Percentiles rank a stretch among this genome's conserved stretches.
phyloP scores from a whole-genome alignment of 2,329 filamentous ascomycete species.

The Saccharata proteae region DNA sequence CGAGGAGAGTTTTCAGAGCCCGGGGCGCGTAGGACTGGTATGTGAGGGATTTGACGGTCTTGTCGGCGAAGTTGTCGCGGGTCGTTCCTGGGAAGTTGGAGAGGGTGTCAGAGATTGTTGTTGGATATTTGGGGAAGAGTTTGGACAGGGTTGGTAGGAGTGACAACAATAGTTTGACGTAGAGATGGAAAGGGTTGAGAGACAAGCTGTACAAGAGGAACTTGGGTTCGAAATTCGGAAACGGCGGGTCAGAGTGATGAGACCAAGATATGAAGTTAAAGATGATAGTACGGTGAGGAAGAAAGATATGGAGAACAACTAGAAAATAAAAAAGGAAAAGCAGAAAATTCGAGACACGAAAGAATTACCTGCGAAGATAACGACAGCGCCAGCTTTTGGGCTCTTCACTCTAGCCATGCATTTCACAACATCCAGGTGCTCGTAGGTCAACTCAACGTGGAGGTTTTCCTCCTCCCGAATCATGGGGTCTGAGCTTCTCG shows the following conservation, averaged over 20 bases:
- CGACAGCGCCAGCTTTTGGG: slow-evolving; percentile 62
- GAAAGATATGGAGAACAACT: slow-evolving; percentile 4
- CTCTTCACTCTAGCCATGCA: slow-evolving; percentile 58
- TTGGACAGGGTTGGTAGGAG: background rate
- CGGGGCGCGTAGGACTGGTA: slow-evolving; percentile 64
- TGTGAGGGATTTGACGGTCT: slow-evolving; percentile 60
- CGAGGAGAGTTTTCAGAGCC: slow-evolving; percentile 56
- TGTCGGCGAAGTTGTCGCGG: slow-evolving; percentile 58
- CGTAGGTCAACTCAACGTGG: slow-evolving; percentile 57
- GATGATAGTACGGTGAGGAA: background rate
- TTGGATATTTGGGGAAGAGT: background rate
- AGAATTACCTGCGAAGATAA: slow-evolving; percentile 56
- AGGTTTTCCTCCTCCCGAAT: slow-evolving; percentile 34
- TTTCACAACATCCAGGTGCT: slow-evolving; percentile 43
- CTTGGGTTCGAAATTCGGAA: no score
- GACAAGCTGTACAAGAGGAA: no score
- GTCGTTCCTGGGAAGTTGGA: slow-evolving; percentile 65
- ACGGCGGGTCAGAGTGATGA: no score
- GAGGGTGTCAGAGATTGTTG: no score
- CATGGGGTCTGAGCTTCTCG: slow-evolving; percentile 6
- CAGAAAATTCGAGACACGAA: background rate
- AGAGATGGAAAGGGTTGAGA: background rate
- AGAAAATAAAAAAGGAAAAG: slow-evolving; percentile 3
- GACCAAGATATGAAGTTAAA: background rate
- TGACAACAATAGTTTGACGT: background rate